phyloP scores from a whole-genome alignment of 352 stramenopile species.

The Phytophthora vignae region DNA sequence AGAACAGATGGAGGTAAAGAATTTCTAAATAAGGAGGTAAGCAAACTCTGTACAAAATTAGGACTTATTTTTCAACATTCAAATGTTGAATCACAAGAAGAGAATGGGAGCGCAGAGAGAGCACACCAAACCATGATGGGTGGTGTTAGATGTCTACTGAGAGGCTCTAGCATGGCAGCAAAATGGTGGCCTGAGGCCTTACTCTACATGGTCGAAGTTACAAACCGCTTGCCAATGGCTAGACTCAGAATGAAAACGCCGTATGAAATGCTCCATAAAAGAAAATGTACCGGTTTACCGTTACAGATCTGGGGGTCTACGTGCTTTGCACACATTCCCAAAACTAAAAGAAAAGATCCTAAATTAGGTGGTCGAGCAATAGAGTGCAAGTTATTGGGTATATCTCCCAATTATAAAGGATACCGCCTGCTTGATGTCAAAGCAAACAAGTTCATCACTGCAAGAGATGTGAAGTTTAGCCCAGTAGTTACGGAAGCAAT shows the following conservation, averaged over 20 bases:
- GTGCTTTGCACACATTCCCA: neutral
- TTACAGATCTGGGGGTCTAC: neutral
- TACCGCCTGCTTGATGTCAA: neutral
- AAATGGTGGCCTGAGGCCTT: constrained; percentile 13
- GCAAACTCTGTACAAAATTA: neutral
- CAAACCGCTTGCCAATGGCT: constrained; percentile 11
- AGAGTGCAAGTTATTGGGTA: neutral
- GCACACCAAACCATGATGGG: neutral
- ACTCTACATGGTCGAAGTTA: constrained; percentile 8
- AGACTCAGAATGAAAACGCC: constrained; percentile 8
- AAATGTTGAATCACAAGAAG: neutral
- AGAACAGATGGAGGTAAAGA: neutral
- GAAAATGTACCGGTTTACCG: neutral
- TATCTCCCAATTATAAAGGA: neutral
- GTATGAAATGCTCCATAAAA: constrained; percentile 4
- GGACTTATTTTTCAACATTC: neutral
- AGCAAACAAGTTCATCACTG: neutral
- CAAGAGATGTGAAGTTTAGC: neutral
- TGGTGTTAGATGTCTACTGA: neutral
- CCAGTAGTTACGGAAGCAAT: neutral
- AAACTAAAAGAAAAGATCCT: constrained; percentile 2
- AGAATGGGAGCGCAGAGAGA: neutral
- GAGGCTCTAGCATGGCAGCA: constrained; percentile 4
- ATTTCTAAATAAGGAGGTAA: neutral
- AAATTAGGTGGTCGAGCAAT: neutral